Evolutionary conservation across 352 stramenopile species (phyloP).

Genomic region (Pythium coloratum): DNA sequence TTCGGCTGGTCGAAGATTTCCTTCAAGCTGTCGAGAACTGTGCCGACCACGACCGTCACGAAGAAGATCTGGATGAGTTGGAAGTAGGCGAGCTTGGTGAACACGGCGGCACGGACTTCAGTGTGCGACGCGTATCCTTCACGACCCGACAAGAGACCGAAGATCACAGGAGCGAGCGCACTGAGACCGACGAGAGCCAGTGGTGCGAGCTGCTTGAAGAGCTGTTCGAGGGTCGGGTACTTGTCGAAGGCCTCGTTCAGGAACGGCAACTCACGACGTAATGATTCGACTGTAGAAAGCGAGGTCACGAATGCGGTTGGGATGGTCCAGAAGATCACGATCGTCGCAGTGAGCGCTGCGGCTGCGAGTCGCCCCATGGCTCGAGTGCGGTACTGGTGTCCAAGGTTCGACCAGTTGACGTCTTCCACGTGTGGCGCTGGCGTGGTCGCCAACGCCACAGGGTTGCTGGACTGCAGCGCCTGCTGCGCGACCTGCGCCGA

Average conservation of each 20-base stretch:
- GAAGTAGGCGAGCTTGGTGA: slow-evolving; percentile 81
- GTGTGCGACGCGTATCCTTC: slow-evolving; percentile 74
- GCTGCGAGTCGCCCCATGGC: slow-evolving; percentile 53
- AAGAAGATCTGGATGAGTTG: slow-evolving; percentile 86
- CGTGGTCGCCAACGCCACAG: slow-evolving; percentile 48
- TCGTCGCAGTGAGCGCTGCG: slow-evolving; percentile 46
- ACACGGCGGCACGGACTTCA: slow-evolving; percentile 59
- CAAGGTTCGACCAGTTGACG: slow-evolving; percentile 81
- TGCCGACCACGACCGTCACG: slow-evolving; percentile 74
- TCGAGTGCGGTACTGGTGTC: slow-evolving; percentile 50
- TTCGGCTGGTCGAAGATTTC: slow-evolving; percentile 75
- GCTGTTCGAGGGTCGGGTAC: slow-evolving; percentile 54
- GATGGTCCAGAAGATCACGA: slow-evolving; percentile 86
- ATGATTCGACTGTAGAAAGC: slow-evolving; percentile 64
- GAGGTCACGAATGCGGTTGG: slow-evolving; percentile 77
- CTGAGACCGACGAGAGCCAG: slow-evolving; percentile 60
- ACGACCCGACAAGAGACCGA: slow-evolving; percentile 57
- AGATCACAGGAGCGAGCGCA: slow-evolving; percentile 62
- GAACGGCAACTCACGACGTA: slow-evolving; percentile 60
- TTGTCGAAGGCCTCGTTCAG: slow-evolving; percentile 63
- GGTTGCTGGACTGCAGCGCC: slow-evolving; percentile 58
- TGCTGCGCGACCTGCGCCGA: slow-evolving; percentile 74
- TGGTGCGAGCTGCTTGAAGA: slow-evolving; percentile 75
- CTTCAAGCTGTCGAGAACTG: slow-evolving; percentile 71
- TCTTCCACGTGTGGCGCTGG: slow-evolving; percentile 61